phyloP scores from a whole-genome alignment of 192 early-diverging fungal species.

The Coemansia nantahalensis region DNA sequence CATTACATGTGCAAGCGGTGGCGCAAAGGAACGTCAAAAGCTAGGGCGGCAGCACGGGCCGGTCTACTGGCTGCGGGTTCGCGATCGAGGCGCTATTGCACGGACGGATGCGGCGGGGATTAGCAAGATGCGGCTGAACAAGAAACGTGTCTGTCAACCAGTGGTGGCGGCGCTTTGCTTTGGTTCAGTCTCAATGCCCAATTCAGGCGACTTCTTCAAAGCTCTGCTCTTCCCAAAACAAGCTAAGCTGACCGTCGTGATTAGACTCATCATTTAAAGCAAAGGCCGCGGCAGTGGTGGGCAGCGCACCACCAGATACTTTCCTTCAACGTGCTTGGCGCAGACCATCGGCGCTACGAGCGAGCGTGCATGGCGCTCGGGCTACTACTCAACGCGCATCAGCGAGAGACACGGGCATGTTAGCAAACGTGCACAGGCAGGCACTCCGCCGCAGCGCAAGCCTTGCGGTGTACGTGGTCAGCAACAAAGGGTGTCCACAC shows the following conservation, averaged over 20 bases:
- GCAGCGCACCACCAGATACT: background rate
- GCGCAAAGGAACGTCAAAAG: no score
- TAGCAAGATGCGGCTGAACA: background rate
- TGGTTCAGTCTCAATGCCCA: conserved; percentile 39
- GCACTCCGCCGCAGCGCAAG: background rate
- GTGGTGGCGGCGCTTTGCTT: background rate
- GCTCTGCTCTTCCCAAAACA: conserved; percentile 46
- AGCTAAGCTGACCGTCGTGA: conserved; percentile 54
- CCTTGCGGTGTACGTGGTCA: conserved; percentile 6
- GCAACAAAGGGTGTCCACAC: conserved; percentile 37
- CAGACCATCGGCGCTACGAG: background rate
- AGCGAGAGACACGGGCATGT: background rate
- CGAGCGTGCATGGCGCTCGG: no score
- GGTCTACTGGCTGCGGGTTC: no score
- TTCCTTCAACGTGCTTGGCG: background rate
- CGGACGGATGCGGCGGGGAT: no score
- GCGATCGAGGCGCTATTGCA: no score
- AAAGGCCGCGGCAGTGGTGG: no score
- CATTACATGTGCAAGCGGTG: no score
- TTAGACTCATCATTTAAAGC: conserved; percentile 41
- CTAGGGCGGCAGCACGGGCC: no score
- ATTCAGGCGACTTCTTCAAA: conserved; percentile 49
- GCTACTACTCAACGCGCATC: conserved; percentile 2
- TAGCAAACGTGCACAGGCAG: no score
- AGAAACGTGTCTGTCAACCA: no score